Conservation (phyloP, 768 basidiomycete species). For the Candolleomyces eurysporus region DNA sequence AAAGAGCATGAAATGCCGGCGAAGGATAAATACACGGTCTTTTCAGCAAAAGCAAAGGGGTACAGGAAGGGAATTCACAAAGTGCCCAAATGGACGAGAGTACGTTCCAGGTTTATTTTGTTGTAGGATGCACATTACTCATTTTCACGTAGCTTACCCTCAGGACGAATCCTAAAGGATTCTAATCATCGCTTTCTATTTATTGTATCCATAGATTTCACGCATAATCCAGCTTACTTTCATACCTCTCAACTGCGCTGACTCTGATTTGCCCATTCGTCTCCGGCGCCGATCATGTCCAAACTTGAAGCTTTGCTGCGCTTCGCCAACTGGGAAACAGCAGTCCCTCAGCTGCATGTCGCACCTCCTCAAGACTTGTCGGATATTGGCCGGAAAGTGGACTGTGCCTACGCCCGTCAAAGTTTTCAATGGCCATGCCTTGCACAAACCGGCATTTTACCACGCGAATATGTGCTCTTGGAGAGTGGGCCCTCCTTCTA, state of each 20-base stretch:
- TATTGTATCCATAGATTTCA: conserved; percentile 16
- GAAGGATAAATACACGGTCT: conserved; percentile 94
- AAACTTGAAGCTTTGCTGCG: too few species aligned
- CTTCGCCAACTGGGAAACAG: neutral
- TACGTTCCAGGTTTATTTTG: conserved; percentile 33
- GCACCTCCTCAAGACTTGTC: too few species aligned
- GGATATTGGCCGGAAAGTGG: too few species aligned
- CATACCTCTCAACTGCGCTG: neutral
- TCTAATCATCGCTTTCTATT: conserved; percentile 45
- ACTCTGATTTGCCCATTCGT: too few species aligned
- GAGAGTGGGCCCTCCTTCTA: neutral
- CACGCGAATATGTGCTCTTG: neutral
- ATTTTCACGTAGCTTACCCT: conserved; percentile 61
- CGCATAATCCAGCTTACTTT: conserved; percentile 6
- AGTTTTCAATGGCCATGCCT: too few species aligned
- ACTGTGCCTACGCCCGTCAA: too few species aligned
- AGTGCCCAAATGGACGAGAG: conserved; percentile 96
- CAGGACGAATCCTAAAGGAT: conserved; percentile 88
- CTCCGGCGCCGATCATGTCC: too few species aligned
- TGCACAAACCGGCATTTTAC: too few species aligned
- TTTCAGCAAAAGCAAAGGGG: conserved; percentile 61
- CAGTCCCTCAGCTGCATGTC: neutral
- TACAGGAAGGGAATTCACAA: conserved; percentile 97
- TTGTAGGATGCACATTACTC: conserved; percentile 6
- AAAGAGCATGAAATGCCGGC: conserved; percentile 93